Evolutionary conservation across 345 rosid genomes (phyloP), one percentile per base, ranked within the genome.

Genomic region (Melaleuca quinquenervia): DNA sequence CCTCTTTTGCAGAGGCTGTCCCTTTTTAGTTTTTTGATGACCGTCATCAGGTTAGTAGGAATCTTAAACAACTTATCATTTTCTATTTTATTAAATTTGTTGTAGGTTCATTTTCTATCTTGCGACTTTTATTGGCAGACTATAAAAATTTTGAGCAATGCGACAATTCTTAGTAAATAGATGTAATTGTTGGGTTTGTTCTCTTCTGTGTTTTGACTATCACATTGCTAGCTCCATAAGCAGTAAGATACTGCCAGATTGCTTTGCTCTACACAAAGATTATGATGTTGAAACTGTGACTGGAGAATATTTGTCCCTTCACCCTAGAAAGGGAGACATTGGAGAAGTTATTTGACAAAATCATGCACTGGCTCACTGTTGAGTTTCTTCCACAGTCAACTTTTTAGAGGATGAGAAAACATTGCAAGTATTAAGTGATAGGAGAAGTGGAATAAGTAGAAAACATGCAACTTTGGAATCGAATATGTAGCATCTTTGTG

Each of bases 41-140:
- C 96, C 51, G 13, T 90, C 85, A 54, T 94, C 82, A 96, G 99
- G 98, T 96, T 91, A 76, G 49, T 26, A 49, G 58, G 20, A 49
- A 70, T 82, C 83, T 87, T 60, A 5, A 70, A 20, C 18, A 36
- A 36, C 7, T 36, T 18, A 44, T 41, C 6, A 9, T 70, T 70
- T 32, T 70, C 26, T 70, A 70, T 36, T 36, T 70, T 48, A 8
- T 32, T 36, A 70, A 70, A 32, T 36, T 70, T 36, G 80, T 36
- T 18, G 48, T 70, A 3, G 80, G 26, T 70, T 70, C 48, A 41
- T 70, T 36, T 70, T 70, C 80, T 70, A 70, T 11, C 41, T 36
- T 0, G 48, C 12, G 11, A 15, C 36, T 70, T 24, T 20, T 70
- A 4, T 70, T 3, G 2, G 22, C 11, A 70, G 80, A 36, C 26